Conservation (phyloP, 495 filamentous ascomycete genomes). For the Tuber microsphaerosporum region DNA sequence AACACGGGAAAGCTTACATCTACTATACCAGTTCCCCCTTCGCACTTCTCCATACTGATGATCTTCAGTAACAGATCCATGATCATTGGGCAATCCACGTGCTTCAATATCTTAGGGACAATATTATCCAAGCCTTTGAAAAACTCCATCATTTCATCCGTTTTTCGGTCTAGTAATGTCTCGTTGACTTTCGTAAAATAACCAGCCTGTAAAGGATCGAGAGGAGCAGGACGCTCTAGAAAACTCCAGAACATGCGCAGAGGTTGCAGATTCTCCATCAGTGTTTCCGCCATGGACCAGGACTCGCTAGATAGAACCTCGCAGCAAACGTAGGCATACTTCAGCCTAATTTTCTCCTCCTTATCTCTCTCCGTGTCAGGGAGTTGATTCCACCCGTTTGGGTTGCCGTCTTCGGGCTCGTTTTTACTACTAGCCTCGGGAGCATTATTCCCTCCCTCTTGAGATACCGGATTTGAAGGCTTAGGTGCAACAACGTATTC, state of each 20-base stretch:
- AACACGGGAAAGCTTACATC: slow-evolving; percentile 58
- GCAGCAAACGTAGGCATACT: slow-evolving; percentile 83
- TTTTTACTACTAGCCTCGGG: slow-evolving; percentile 37
- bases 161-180: slow-evolving; percentile 91
- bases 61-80: slow-evolving; percentile 98
- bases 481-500: slow-evolving; percentile 82
- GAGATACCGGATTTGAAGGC: slow-evolving; percentile 44
- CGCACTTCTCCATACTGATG: slow-evolving; percentile 88
- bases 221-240: slow-evolving; percentile 65
- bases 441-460: slow-evolving; percentile 37
- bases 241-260: slow-evolving; percentile 87
- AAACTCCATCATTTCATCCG: slow-evolving; percentile 86
- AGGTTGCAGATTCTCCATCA: slow-evolving; percentile 73
- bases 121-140: slow-evolving; percentile 75
- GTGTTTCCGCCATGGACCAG: slow-evolving; percentile 87
- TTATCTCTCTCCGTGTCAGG: slow-evolving; percentile 61
- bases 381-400: slow-evolving; percentile 48
- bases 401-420: slow-evolving; percentile 57
- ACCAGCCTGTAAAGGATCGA: slow-evolving; percentile 87
- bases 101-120: slow-evolving; percentile 75
- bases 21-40: slow-evolving; percentile 85
- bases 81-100: slow-evolving; percentile 96
- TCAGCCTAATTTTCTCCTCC: slow-evolving; percentile 76
- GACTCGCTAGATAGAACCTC: slow-evolving; percentile 93
- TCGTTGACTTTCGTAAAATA: slow-evolving; percentile 99